Conservation (phyloP, 495 filamentous ascomycete genomes). For the Lophium mytilinum region DNA sequence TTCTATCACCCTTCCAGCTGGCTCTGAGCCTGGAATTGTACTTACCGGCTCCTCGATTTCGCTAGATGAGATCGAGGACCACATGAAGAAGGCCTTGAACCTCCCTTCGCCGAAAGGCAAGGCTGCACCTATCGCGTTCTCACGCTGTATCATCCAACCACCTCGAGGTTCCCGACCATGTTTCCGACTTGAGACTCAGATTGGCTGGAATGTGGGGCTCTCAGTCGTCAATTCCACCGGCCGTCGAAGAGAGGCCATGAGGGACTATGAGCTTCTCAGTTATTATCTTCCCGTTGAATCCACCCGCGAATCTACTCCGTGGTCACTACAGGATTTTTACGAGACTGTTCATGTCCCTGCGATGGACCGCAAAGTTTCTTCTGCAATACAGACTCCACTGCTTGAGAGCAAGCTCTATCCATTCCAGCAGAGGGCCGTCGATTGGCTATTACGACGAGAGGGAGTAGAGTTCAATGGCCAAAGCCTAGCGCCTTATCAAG, state of each 20-base stretch:
- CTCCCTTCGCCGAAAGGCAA: neutral
- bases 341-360: slow-evolving; percentile 53
- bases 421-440: slow-evolving; percentile 63
- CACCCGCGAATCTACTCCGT: slow-evolving; percentile 4
- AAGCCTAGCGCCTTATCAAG: neutral
- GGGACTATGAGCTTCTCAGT: slow-evolving; percentile 12
- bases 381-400: slow-evolving; percentile 35
- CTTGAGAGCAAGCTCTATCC: slow-evolving; percentile 53
- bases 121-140: slow-evolving; percentile 1
- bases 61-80: neutral
- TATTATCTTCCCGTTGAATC: slow-evolving; percentile 8
- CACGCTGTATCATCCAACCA: slow-evolving; percentile 3
- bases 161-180: neutral
- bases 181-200: slow-evolving; percentile 4
- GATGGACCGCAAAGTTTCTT: slow-evolving; percentile 33
- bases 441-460: slow-evolving; percentile 60
- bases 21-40: neutral
- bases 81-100: neutral
- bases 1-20: slow-evolving; percentile 2
- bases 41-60: neutral
- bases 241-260: neutral
- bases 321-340: slow-evolving; percentile 51
- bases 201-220: slow-evolving; percentile 11
- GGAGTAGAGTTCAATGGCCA: slow-evolving; percentile 34
- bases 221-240: slow-evolving; percentile 10